Conservation (phyloP, 2,329 filamentous ascomycete species). For the Penicillium olsonii region DNA sequence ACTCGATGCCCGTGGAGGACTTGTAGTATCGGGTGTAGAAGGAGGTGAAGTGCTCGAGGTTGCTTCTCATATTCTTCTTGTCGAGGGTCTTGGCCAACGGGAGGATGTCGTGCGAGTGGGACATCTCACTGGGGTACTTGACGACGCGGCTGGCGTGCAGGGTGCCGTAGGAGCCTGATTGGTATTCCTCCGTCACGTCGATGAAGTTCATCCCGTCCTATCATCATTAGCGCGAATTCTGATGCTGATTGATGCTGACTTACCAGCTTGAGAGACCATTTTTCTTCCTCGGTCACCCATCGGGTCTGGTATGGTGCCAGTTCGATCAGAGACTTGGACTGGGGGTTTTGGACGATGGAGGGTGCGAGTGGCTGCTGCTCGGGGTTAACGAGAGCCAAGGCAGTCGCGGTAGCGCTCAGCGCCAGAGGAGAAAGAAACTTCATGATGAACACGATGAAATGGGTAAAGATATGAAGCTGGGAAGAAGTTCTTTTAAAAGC, state of each 20-base stretch:
- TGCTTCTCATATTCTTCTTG: conserved; percentile 73
- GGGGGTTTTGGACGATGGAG: conserved; percentile 27
- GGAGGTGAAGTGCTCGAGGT: conserved; percentile 70
- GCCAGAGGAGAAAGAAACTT: conserved; percentile 37
- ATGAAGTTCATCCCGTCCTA: conserved; percentile 87
- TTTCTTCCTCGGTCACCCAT: conserved; percentile 93
- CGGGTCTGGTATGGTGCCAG: conserved; percentile 76
- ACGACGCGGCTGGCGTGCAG: conserved; percentile 46
- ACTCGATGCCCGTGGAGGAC: conserved; percentile 70
- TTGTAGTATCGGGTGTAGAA: conserved; percentile 62
- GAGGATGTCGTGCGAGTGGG: conserved; percentile 65
- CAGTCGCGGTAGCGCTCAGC: conserved; percentile 37
- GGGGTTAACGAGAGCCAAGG: conserved; percentile 34
- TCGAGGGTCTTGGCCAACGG: conserved; percentile 69
- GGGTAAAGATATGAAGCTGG: neutral
- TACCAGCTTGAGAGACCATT: conserved; percentile 86
- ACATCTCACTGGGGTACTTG: conserved; percentile 67
- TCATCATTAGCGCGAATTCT: neutral
- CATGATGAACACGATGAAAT: conserved; percentile 31
- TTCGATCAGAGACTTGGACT: conserved; percentile 71
- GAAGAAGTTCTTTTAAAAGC: conserved; percentile 14
- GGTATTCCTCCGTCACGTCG: conserved; percentile 75
- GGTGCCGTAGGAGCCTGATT: conserved; percentile 61
- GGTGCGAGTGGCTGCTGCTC: conserved; percentile 33
- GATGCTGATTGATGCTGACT: conserved; percentile 28